Evolutionary conservation across 495 filamentous ascomycete species (phyloP), one percentile per base, ranked within the genome.

Genomic region (Xylaria palmicola): DNA sequence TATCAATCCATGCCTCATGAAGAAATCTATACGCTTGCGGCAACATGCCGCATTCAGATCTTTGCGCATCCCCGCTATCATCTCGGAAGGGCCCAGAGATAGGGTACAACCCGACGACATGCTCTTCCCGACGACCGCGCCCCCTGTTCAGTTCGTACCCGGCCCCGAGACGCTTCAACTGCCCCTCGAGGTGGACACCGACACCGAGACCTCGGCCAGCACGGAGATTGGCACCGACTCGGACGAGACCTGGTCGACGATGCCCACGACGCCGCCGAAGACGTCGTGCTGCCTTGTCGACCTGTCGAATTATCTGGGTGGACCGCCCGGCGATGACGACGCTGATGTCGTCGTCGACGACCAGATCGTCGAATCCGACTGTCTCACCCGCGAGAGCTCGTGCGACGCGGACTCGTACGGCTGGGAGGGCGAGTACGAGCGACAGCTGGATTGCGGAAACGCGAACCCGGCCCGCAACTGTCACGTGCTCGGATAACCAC

Each of bases 361-460:
- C 74, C 24, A 30, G 13, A 20, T 50, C 34, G 17, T 69, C 47
- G 70, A 70, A 19, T 44, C 63, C 3, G 65, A 68, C 2, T 13
- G 55, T 17, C 65, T 62, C 24, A 63, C 60, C n/a, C 64, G 60
- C 54, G 30, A 64, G 29, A 62, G 49, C 48, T 66, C 69, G 1
- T 70, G 68, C 8, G 69, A 75, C 19, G 10, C 30, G n/a, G 78
- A 81, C 59, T 62, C 68, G 6, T 81, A 81, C 36, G 79, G 79
- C n/a, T 81, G 79, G 79, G 78, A 81, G 49, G 76, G 74, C 12
- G 77, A 77, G 66, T 67, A 78, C 6, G 65, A 67, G n/a, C 67
- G 67, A 47, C 67, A 73, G 62, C 45, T 65, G 45, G 66, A 60
- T 19, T 68, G 58, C 36, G 43, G 59, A 49, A 62, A 44, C 15